Evolutionary conservation across 163 green algal genomes (phyloP).

Genomic region (Chlamydomonas reinhardtii): DNA sequence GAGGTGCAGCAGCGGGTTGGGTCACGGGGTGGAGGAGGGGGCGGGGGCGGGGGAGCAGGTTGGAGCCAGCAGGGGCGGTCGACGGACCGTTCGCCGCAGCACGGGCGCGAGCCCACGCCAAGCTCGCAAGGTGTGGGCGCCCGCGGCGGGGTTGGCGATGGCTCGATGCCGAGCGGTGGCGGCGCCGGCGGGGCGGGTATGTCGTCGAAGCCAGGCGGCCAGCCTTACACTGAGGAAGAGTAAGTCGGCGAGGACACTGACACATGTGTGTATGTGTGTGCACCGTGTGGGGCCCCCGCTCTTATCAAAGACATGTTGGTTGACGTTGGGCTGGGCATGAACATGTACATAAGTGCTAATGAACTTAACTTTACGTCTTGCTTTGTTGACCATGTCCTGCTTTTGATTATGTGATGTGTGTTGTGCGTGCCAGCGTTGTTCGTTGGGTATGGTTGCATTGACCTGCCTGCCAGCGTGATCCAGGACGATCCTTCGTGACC

Average conservation of each 20-base stretch:
- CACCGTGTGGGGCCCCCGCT: too few relatives aligned
- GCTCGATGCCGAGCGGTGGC: slow-evolving; percentile 33
- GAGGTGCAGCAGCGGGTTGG: slow-evolving; percentile 20
- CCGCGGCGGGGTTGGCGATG: slow-evolving; percentile 15
- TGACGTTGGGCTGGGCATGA: too few relatives aligned
- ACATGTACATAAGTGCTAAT: too few relatives aligned
- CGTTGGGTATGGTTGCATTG: too few relatives aligned
- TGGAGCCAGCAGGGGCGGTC: slow-evolving; percentile 11
- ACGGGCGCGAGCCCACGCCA: slow-evolving; percentile 33
- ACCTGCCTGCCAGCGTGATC: too few relatives aligned
- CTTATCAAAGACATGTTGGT: too few relatives aligned
- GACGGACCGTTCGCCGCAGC: slow-evolving; percentile 12
- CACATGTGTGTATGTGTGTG: too few relatives aligned
- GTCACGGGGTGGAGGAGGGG: not conserved
- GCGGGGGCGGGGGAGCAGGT: not conserved
- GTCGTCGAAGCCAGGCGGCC: slow-evolving; percentile 35
- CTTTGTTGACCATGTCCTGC: too few relatives aligned
- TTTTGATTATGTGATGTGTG: too few relatives aligned
- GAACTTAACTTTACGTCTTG: too few relatives aligned
- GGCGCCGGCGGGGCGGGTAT: slow-evolving; percentile 44
- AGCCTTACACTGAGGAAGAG: slow-evolving; percentile 64
- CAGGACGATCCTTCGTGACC: too few relatives aligned
- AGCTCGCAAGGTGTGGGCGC: slow-evolving; percentile 14
- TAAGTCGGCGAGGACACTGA: slow-evolving; percentile 40
- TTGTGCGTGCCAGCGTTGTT: too few relatives aligned